Conservation (phyloP, 1,284 basidiomycete species). For the Apiotrichum akiyoshidainum region DNA sequence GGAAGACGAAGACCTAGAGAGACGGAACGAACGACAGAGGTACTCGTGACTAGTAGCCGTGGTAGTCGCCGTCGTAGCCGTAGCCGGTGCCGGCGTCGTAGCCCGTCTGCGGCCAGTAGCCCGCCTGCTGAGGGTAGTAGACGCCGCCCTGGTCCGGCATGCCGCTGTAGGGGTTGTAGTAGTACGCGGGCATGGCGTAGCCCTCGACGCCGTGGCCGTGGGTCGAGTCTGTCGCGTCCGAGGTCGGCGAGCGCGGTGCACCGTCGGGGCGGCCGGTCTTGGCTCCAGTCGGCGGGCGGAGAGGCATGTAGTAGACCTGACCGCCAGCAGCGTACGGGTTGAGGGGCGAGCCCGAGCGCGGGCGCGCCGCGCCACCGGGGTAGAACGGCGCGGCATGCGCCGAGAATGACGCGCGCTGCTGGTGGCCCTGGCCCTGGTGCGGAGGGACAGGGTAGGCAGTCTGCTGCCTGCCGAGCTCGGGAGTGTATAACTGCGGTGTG, state of each 20-base stretch:
- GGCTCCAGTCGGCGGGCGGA: conserved; percentile 22
- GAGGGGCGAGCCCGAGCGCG: conserved; percentile 26
- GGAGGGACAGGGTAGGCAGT: conserved; percentile 1
- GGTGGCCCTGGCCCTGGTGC: conserved; percentile 10
- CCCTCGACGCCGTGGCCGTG: conserved; percentile 8
- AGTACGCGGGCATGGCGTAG: conserved; percentile 8
- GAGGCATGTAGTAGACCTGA: conserved; percentile 30
- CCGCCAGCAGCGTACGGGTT: conserved; percentile 24
- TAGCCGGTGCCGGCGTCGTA: conserved; percentile 14
- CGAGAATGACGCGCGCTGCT: conserved; percentile 28
- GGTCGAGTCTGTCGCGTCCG: conserved; percentile 12
- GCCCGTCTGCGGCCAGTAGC: conserved; percentile 16
- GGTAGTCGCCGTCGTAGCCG: conserved; percentile 29
- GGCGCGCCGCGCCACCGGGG: conserved; percentile 1
- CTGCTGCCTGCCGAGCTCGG: conserved; percentile 12
- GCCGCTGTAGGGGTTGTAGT: conserved; percentile 35
- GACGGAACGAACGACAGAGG: no score
- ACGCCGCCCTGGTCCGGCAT: conserved; percentile 6
- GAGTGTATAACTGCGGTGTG: conserved; percentile 22
- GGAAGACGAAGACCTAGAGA: no score
- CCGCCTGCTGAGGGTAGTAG: conserved; percentile 15
- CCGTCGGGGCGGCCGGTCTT: conserved; percentile 4
- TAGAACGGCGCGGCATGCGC: conserved; percentile 13
- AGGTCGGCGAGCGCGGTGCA: conserved; percentile 12
- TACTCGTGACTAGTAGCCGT: conserved; percentile 10